Conservation (phyloP, 2,329 filamentous ascomycete genomes). For the Diaporthe citrichinensis region DNA sequence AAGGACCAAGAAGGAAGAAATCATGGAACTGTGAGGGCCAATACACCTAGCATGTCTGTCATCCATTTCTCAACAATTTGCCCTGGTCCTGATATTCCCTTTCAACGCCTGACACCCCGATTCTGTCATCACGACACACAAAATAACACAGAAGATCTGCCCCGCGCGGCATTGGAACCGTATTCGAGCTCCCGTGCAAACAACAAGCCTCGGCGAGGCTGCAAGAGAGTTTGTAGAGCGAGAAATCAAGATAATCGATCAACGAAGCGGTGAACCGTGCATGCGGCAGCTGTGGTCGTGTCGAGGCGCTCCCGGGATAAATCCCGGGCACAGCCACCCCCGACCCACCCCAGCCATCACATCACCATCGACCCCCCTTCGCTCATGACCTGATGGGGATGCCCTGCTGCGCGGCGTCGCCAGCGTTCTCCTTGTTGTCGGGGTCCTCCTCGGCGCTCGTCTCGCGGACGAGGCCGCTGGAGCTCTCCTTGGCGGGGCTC, state of each 20-base stretch:
- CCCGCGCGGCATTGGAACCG: neutral
- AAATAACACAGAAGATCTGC: conserved; percentile 13
- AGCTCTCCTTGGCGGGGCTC: conserved; percentile 89
- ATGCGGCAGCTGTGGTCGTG: neutral
- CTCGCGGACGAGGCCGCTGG: conserved; percentile 85
- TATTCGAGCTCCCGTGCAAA: conserved; percentile 24
- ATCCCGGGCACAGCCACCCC: neutral
- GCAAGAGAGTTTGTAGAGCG: neutral
- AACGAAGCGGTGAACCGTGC: neutral
- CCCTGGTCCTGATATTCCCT: conserved; percentile 25
- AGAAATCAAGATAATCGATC: neutral
- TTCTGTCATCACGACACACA: conserved; percentile 17
- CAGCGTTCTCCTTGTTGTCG: conserved; percentile 44
- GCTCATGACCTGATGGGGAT: conserved; percentile 76
- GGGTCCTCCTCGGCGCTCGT: conserved; percentile 74
- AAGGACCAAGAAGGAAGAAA: neutral
- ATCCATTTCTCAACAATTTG: conserved; percentile 36
- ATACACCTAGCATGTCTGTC: conserved; percentile 22
- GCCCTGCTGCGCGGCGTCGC: conserved; percentile 54
- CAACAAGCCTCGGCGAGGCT: conserved; percentile 3
- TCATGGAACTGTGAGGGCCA: neutral
- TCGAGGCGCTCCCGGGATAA: neutral
- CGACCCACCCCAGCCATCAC: neutral
- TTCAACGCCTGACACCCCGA: conserved; percentile 35
- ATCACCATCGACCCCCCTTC: neutral